A percentile compares a stretch with the other conserved stretches of the same genome.
phyloP scores from a whole-genome alignment of 2,329 filamentous ascomycete species.

The Aureobasidium sp. region DNA sequence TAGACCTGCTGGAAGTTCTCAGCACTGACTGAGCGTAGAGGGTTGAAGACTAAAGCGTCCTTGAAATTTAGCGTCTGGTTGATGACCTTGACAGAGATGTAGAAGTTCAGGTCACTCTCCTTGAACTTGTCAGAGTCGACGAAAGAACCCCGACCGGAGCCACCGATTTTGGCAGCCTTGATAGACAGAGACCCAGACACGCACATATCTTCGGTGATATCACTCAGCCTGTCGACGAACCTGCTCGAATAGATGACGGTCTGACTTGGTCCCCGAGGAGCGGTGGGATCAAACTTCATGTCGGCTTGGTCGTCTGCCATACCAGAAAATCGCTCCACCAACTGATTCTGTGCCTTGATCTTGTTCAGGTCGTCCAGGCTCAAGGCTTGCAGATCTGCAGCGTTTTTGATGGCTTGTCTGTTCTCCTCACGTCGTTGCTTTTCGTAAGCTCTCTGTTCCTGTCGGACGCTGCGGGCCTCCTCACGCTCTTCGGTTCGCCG shows the following conservation, averaged over 20 bases:
- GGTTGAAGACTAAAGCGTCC: neutral
- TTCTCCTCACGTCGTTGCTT: neutral
- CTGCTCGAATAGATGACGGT: neutral
- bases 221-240: neutral
- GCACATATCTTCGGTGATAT: neutral
- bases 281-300: neutral
- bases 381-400: neutral
- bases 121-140: neutral
- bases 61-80: neutral
- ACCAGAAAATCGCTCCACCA: neutral
- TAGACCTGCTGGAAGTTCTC: neutral
- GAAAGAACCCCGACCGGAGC: neutral
- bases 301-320: neutral
- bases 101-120: neutral
- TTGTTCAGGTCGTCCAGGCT: neutral
- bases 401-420: neutral
- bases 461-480: neutral
- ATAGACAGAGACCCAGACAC: neutral
- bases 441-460: neutral
- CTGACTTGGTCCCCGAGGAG: neutral
- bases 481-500: neutral
- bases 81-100: neutral
- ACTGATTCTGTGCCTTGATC: neutral
- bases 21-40: neutral
- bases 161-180: neutral